Evolutionary conservation across 163 green algal species (phyloP).

Genomic region (Scenedesmus sp.): DNA sequence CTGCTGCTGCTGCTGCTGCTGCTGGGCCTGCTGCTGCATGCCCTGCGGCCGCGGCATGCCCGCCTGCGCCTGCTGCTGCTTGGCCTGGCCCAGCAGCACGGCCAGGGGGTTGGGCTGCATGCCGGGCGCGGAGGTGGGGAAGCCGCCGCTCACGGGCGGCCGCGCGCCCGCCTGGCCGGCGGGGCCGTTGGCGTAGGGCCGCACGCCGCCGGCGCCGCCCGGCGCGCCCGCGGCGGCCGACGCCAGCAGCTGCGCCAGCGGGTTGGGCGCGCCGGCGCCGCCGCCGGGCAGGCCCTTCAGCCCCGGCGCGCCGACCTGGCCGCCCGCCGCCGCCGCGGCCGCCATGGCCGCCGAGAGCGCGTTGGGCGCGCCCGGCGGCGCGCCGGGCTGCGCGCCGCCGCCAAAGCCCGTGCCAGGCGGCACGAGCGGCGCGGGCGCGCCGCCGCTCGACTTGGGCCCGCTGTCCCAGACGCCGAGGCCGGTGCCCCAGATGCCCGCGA

Average conservation of each 20-base stretch:
- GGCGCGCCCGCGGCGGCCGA: slow-evolving; percentile 29
- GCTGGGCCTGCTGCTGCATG: slow-evolving; percentile 33
- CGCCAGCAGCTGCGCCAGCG: slow-evolving; percentile 26
- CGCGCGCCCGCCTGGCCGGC: no score
- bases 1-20: no score
- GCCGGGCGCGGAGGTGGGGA: slow-evolving; percentile 3
- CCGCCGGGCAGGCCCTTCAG: no score
- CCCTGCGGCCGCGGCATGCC: background rate
- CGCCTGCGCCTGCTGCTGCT: slow-evolving; percentile 6
- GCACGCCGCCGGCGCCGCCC: no score
- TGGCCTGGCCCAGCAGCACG: slow-evolving; percentile 14
- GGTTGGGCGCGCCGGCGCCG: background rate
- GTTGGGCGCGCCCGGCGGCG: no score
- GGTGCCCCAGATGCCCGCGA: slow-evolving; percentile 36
- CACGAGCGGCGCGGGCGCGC: background rate
- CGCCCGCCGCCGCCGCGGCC: background rate
- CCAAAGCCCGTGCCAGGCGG: background rate
- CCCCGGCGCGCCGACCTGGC: no score
- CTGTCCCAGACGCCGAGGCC: slow-evolving; percentile 23
- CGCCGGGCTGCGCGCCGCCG: background rate
- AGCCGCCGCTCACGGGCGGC: background rate
- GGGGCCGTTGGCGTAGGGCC: no score
- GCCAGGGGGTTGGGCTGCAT: slow-evolving; percentile 23
- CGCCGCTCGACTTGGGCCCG: slow-evolving; percentile 3
- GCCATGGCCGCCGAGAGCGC: slow-evolving; percentile 9